phyloP scores from a whole-genome alignment of 768 basidiomycete genomes.

The Coprinopsis sp. region DNA sequence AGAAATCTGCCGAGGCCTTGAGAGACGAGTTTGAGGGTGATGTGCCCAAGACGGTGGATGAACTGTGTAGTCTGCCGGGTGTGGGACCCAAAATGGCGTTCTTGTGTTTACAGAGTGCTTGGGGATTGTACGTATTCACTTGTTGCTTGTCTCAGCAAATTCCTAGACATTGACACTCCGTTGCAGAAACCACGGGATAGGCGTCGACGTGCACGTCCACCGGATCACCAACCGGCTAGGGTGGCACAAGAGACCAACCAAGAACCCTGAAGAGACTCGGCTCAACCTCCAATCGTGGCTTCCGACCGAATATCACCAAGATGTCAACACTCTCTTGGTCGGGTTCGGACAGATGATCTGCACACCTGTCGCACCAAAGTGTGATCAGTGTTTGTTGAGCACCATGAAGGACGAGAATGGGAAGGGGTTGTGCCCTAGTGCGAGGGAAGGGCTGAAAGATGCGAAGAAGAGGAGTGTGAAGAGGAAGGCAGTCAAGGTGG shows the following conservation, averaged over 20 bases:
- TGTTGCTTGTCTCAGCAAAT: neutral
- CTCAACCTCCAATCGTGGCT: constrained; percentile 83
- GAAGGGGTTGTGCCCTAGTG: constrained; percentile 64
- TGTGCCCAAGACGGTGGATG: constrained; percentile 85
- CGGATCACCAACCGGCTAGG: constrained; percentile 89
- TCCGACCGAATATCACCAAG: constrained; percentile 62
- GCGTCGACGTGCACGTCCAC: constrained; percentile 95
- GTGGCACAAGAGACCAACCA: constrained; percentile 87
- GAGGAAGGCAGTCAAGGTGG: constrained; percentile 23
- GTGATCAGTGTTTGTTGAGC: constrained; percentile 59
- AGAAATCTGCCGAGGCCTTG: constrained; percentile 64
- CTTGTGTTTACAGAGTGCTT: constrained; percentile 75
- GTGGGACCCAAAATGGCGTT: constrained; percentile 99
- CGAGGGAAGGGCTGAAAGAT: constrained; percentile 18
- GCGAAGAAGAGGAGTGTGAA: constrained; percentile 16
- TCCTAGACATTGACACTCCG: neutral
- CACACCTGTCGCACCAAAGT: constrained; percentile 59
- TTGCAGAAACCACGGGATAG: constrained; percentile 79
- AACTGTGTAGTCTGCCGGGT: constrained; percentile 81
- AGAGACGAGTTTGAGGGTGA: constrained; percentile 74
- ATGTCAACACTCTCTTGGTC: constrained; percentile 78
- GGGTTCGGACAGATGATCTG: constrained; percentile 81
- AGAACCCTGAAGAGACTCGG: constrained; percentile 83
- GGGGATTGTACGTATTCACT: constrained; percentile 60
- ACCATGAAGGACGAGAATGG: constrained; percentile 1